Base-by-base conservation (phyloP, 2,329 filamentous ascomycete genomes). In the Sporothrix phasma region DNA sequence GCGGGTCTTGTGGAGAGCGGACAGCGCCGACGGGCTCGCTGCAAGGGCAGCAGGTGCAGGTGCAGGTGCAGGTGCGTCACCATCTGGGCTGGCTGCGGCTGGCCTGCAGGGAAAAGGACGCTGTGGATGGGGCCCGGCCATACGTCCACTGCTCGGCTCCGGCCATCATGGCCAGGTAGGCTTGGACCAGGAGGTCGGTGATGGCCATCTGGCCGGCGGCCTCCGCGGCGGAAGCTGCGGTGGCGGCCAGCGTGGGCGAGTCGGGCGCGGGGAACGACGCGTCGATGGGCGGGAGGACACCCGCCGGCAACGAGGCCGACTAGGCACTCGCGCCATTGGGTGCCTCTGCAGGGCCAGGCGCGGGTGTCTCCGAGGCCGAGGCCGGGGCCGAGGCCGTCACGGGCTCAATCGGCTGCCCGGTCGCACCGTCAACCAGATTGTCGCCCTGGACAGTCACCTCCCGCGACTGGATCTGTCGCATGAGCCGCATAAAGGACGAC, bases 401-500 rank as follows among this genome's bases (percentile, higher is more conserved):
- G 5, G 11, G 34, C 65, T 67, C 64, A 13, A 72, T 63, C 1
- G 69, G 67, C 60, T 64, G 56, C 6, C 72, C 72, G 0, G 73
- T 73, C 0, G 59, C 47, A 4, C 69, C 68, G 11, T 74, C 71
- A 11, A 75, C 69, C 6, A 76, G 69, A 45, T 68, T 64, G 34
- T 72, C 87, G 46, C 87, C 88, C 68, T 89, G 81, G 43, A 94
- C 85, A 58, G 82, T 82, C 15, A 92, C 84, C 75, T 94, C 86
- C 63, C 82, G 80, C 71, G 90, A 85, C 61, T 88, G 82, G 63
- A 94, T 83, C 65, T 84, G 82, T 31, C 88, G 84, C 90, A 95
- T 94, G 53, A 95, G 77, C 3, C 82, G 80, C 0, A 93, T 76
- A 71, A 95, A 95, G 65, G 84, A 84, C 68, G 89, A 92, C 71